These are phyloP conservation scores for Arthrobotrys sinensis DNA, from an alignment of 2,329 filamentous ascomycete genomes.

Conservation along the genomic window DNA sequence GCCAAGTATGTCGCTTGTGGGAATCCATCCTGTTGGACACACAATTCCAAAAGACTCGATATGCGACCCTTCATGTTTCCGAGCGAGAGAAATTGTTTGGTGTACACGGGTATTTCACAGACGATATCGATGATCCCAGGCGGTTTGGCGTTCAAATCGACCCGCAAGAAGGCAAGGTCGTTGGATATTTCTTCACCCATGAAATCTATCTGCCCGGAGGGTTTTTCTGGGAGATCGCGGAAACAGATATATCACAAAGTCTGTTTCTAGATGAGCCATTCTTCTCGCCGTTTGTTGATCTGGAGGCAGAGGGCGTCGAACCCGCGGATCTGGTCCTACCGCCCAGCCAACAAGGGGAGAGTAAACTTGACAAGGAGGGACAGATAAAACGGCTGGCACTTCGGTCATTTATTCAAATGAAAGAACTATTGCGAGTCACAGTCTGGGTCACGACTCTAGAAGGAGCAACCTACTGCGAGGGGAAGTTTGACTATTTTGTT, in stretches of 20 bases:
- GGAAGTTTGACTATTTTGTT: neutral
- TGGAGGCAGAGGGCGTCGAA: neutral
- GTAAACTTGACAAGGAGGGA: neutral
- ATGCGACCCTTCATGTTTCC: neutral
- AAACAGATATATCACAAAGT: neutral
- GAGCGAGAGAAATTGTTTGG: neutral
- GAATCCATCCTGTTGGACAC: neutral
- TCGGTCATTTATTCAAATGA: neutral
- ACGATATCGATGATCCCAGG: neutral
- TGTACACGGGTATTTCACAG: neutral
- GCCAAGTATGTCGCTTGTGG: neutral
- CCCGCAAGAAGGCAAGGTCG: neutral
- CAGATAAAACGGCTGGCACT: neutral
- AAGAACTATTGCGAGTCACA: neutral
- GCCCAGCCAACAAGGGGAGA: neutral
- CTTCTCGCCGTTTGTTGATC: neutral
- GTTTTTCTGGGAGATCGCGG: neutral
- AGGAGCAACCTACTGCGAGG: no score
- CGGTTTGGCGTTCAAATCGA: neutral
- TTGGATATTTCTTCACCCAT: no score
- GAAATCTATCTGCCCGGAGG: neutral
- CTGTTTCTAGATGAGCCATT: constrained; percentile 5
- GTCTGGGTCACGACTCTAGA: neutral
- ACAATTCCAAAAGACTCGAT: neutral
- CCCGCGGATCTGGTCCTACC: no score